These are phyloP conservation scores for Cercospora sojina DNA, from an alignment of 2,329 filamentous ascomycete genomes.

Conservation along the genomic window DNA sequence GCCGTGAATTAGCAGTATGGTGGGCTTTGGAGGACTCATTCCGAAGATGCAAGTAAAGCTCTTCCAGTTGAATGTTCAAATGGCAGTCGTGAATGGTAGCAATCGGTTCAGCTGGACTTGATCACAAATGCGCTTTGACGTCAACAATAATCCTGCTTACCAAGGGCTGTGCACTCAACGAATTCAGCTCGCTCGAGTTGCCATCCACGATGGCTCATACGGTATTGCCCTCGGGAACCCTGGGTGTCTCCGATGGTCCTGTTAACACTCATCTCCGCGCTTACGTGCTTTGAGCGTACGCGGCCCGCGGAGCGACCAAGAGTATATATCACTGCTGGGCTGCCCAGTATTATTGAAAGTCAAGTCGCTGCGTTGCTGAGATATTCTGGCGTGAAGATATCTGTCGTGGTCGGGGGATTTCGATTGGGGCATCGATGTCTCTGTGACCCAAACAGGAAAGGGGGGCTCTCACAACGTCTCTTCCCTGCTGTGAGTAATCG, in stretches of 20 bases:
- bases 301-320: neutral
- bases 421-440: too few relatives aligned
- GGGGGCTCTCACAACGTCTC: too few relatives aligned
- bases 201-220: neutral
- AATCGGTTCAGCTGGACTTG: too few relatives aligned
- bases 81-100: neutral
- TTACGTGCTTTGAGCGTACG: neutral
- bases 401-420: too few relatives aligned
- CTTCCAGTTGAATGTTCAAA: neutral
- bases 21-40: neutral
- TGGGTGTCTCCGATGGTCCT: neutral
- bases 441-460: too few relatives aligned
- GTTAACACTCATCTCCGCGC: neutral
- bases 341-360: too few relatives aligned
- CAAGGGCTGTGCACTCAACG: neutral
- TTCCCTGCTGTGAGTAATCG: too few relatives aligned
- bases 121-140: neutral
- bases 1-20: neutral
- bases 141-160: too few relatives aligned
- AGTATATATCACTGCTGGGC: neutral
- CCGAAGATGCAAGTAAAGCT: neutral
- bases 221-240: neutral
- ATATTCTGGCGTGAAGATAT: too few relatives aligned
- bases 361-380: too few relatives aligned
- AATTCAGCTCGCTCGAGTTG: neutral